These are phyloP conservation scores for Candida glaebosa DNA, from an alignment of 805 yeast genomes.

Conservation along the genomic window DNA sequence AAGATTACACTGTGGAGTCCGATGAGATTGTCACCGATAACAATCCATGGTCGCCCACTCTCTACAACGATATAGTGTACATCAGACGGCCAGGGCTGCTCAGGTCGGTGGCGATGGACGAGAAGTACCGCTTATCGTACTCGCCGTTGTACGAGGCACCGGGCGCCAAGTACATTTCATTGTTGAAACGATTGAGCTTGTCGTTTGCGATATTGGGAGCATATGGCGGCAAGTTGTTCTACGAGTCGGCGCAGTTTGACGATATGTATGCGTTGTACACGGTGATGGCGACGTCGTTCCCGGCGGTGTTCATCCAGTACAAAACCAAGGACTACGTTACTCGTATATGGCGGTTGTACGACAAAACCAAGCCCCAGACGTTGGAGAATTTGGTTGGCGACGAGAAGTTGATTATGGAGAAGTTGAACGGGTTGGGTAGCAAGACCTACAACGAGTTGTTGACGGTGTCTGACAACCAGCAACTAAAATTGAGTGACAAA, in stretches of 20 bases:
- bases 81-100: slow-evolving; percentile 40
- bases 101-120: slow-evolving; percentile 45
- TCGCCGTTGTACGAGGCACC: slow-evolving; percentile 66
- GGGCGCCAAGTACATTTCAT: slow-evolving; percentile 55
- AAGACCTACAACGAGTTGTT: slow-evolving; percentile 62
- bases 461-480: slow-evolving; percentile 32
- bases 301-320: slow-evolving; percentile 47
- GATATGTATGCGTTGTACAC: slow-evolving; percentile 45
- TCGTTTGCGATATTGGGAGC: slow-evolving; percentile 60
- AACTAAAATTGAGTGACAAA: slow-evolving; percentile 36
- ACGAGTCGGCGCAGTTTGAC: slow-evolving; percentile 51
- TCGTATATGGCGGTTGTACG: slow-evolving; percentile 67
- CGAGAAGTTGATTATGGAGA: slow-evolving; percentile 67
- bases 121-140: slow-evolving; percentile 52
- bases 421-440: slow-evolving; percentile 64
- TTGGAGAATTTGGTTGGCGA: slow-evolving; percentile 56
- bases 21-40: slow-evolving; percentile 40
- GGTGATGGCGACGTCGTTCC: slow-evolving; percentile 51
- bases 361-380: slow-evolving; percentile 59
- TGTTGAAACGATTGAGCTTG: slow-evolving; percentile 58
- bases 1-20: slow-evolving; percentile 36
- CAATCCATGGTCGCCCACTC: slow-evolving; percentile 46
- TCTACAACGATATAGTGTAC: slow-evolving; percentile 41
- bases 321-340: slow-evolving; percentile 66
- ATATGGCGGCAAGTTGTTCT: slow-evolving; percentile 59